Evolutionary conservation across 331 rosid species (phyloP), one percentile per base, ranked within the genome.

Genomic region (Acacia pycnantha): DNA sequence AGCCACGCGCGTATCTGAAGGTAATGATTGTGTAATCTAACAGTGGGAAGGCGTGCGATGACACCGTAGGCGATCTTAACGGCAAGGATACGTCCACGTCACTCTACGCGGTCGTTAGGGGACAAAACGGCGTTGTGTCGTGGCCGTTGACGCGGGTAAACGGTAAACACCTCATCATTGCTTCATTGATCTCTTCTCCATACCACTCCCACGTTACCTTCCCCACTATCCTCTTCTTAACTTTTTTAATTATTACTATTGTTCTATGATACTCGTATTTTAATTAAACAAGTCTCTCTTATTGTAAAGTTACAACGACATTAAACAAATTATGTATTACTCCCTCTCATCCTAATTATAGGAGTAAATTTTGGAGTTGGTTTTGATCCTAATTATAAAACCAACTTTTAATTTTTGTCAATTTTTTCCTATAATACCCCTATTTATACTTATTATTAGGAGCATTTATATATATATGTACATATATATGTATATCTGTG

Each of bases 1-100:
- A n/a, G 82, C 82, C 95, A 88, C 89, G 90, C 87, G 83, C 88
- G 90, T 83, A 89, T 89, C 94, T 27, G 75, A n/a, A 12, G n/a
- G 70, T 53, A 82, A 86, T 86, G 8, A 83, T 86, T 76, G 73
- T 77, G 68, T 51, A 76, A 66, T 70, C 84, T 41, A 47, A 61
- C 71, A 75, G 81, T 58, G 69, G 69, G 77, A 59, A 40, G 51
- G 64, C 50, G 70, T 65, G 80, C 71, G 15, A 50, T 26, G 35
- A n/a, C 74, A n/a, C 33, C 74, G 74, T 69, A 41, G 33, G 6
- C 58, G 1, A 70, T 71, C 40, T 69, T 51, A 22, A 76, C 70
- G 47, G 53, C 12, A 29, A 1, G 19, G 6, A 24, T 2, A 0
- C 37, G 0, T 68, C 47, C 80, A 1, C 14, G 15, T 75, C 84